These are phyloP conservation scores for Neckera pumila DNA, from an alignment of 225 moss, liverwort and hornwort species.

Conservation along the genomic window DNA sequence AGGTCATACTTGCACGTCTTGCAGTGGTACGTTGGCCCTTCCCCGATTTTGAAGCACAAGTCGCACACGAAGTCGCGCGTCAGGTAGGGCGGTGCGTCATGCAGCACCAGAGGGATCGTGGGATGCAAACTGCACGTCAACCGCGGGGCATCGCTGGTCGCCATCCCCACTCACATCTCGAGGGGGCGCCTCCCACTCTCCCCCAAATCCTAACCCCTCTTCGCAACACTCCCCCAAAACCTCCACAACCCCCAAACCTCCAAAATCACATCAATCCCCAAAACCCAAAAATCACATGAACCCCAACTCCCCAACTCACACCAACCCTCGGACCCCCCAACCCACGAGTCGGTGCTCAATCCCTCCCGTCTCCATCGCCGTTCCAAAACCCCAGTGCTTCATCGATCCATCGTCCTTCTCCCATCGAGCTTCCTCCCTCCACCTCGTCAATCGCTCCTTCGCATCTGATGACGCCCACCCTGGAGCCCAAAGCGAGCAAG, in stretches of 20 bases:
- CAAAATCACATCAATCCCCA: neutral
- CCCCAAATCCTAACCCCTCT: neutral
- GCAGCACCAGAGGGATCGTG: conserved; percentile 4
- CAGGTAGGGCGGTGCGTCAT: neutral
- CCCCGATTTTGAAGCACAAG: conserved; percentile 9
- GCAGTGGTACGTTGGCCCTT: conserved; percentile 31
- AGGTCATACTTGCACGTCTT: conserved; percentile 33
- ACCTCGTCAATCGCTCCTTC: neutral
- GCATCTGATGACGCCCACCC: neutral
- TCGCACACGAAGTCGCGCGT: conserved; percentile 15
- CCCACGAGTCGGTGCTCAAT: neutral
- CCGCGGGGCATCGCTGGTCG: conserved; percentile 5
- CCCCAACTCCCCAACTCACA: neutral
- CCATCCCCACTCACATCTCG: neutral
- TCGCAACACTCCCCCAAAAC: neutral
- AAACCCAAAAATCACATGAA: neutral
- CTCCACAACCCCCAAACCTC: neutral
- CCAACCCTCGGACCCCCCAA: too few species aligned
- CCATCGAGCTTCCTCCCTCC: neutral
- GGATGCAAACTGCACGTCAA: conserved; percentile 33
- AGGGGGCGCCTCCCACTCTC: neutral
- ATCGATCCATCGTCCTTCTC: neutral
- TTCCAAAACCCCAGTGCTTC: neutral
- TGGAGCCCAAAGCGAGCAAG: neutral
- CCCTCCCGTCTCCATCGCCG: neutral